Conservation (phyloP, 768 basidiomycete genomes). For the Trametes cingulata region DNA sequence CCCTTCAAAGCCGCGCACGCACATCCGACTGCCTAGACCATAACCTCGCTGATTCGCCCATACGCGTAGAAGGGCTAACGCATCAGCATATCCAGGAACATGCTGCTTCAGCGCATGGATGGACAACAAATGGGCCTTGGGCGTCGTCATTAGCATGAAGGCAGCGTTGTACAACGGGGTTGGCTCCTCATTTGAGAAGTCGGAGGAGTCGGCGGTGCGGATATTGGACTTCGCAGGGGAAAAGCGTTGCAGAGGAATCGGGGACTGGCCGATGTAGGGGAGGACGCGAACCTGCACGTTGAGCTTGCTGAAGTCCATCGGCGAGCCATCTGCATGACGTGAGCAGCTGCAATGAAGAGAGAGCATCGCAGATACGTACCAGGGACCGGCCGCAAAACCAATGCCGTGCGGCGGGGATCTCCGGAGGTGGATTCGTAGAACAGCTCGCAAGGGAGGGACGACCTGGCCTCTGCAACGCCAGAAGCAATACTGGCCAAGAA, state of each 20-base stretch:
- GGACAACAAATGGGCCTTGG: conserved; percentile 49
- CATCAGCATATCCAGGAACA: conserved; percentile 66
- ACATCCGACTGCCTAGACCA: conserved; percentile 53
- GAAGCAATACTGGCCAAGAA: conserved; percentile 82
- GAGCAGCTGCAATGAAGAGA: background rate
- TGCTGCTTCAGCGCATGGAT: conserved; percentile 47
- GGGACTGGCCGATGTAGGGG: conserved; percentile 61
- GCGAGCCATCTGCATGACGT: conserved; percentile 45
- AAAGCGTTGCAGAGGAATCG: conserved; percentile 66
- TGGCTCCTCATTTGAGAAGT: conserved; percentile 31
- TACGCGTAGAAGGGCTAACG: conserved; percentile 75
- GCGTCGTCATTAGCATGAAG: conserved; percentile 53
- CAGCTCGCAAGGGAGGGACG: conserved; percentile 55
- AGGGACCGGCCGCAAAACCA: conserved; percentile 64
- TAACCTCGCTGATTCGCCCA: conserved; percentile 92
- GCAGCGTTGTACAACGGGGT: conserved; percentile 84
- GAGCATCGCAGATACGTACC: conserved; percentile 2
- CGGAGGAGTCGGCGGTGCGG: conserved; percentile 40
- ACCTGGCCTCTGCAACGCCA: conserved; percentile 49
- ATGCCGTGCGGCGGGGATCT: conserved; percentile 65
- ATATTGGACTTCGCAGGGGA: conserved; percentile 77
- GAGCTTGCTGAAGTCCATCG: conserved; percentile 63
- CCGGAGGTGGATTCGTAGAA: conserved; percentile 57
- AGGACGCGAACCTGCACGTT: conserved; percentile 75
- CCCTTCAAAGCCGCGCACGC: conserved; percentile 69